Conservation (phyloP, 805 yeast genomes). For the Jamesozyma jinghongensis region DNA sequence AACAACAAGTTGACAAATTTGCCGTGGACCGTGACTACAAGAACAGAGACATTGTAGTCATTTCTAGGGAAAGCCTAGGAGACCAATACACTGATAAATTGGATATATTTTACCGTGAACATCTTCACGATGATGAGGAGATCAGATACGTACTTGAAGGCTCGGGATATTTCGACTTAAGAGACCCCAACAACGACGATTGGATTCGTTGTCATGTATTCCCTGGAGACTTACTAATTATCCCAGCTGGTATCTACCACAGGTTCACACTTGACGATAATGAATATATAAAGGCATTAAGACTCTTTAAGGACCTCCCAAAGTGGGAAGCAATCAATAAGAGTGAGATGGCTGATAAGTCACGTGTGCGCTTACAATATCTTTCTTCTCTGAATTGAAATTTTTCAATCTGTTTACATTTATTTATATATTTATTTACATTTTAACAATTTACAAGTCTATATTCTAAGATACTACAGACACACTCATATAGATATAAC, state of each 20-base stretch:
- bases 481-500: too few relatives aligned
- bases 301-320: slow-evolving; percentile 90
- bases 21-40: slow-evolving; percentile 67
- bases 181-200: slow-evolving; percentile 41
- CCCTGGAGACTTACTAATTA: slow-evolving; percentile 54
- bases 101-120: slow-evolving; percentile 68
- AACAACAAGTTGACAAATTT: slow-evolving; percentile 49
- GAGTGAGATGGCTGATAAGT: slow-evolving; percentile 41
- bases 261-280: slow-evolving; percentile 68
- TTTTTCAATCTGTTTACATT: neutral
- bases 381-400: slow-evolving; percentile 15
- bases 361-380: slow-evolving; percentile 40
- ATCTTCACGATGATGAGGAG: slow-evolving; percentile 94
- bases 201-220: slow-evolving; percentile 73
- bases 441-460: neutral
- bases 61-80: slow-evolving; percentile 52
- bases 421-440: neutral
- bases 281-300: slow-evolving; percentile 62
- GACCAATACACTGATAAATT: slow-evolving; percentile 59
- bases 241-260: slow-evolving; percentile 93
- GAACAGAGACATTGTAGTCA: slow-evolving; percentile 64
- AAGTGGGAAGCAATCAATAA: slow-evolving; percentile 87
- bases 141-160: slow-evolving; percentile 86
- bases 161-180: slow-evolving; percentile 83
- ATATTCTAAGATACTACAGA: too few relatives aligned